Percentiles rank a stretch among this genome's conserved stretches.
phyloP scores from a whole-genome alignment of 2,329 filamentous ascomycete species.

The Aureobasidium sp. region DNA sequence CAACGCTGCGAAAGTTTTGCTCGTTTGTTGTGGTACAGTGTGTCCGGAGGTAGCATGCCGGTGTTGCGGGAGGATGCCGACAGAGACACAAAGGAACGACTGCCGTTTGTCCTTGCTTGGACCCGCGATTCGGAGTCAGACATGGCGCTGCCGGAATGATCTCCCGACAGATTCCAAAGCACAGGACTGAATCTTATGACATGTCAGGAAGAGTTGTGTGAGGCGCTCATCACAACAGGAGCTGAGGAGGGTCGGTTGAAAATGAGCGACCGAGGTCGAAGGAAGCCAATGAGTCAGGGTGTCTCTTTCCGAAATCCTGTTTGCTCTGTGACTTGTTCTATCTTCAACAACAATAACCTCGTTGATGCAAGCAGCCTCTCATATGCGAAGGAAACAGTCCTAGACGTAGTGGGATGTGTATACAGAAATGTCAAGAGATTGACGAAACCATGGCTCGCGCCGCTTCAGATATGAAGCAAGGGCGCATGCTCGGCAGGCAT shows the following conservation, averaged over 20 bases:
- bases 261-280: background rate
- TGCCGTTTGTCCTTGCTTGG: slow-evolving; percentile 4
- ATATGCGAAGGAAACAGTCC: background rate
- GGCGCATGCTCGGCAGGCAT: background rate
- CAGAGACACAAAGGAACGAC: background rate
- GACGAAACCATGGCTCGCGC: background rate
- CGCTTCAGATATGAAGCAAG: slow-evolving; percentile 2
- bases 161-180: background rate
- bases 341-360: background rate
- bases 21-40: slow-evolving; percentile 4
- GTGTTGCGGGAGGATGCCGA: background rate
- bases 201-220: background rate
- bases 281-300: background rate
- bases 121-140: background rate
- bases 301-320: background rate
- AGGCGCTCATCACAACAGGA: background rate
- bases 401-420: background rate
- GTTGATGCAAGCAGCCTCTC: background rate
- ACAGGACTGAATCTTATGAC: background rate
- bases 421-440: background rate
- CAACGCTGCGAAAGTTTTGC: background rate
- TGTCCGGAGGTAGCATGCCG: background rate
- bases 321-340: background rate
- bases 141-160: background rate
- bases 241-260: background rate